These are phyloP conservation scores for Cladosporium sphaerospermum DNA, from an alignment of 2,329 filamentous ascomycete species.

Conservation along the genomic window DNA sequence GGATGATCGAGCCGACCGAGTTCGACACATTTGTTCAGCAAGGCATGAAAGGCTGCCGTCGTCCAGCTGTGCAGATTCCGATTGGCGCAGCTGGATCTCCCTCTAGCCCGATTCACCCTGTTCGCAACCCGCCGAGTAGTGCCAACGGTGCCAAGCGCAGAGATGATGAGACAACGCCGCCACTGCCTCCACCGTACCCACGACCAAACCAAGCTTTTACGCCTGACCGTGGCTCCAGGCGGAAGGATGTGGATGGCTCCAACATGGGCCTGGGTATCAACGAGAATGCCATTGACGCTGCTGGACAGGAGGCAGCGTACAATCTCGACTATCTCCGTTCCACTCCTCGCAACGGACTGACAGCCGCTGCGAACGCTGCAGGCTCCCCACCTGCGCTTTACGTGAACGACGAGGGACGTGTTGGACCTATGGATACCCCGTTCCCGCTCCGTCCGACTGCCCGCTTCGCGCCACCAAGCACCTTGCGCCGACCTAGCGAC, in stretches of 20 bases:
- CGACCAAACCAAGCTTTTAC: conserved; percentile 45
- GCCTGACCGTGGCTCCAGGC: conserved; percentile 47
- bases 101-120: conserved; percentile 51
- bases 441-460: conserved; percentile 43
- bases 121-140: conserved; percentile 22
- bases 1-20: conserved; percentile 81
- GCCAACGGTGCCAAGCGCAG: conserved; percentile 37
- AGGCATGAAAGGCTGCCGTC: conserved; percentile 39
- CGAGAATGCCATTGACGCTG: conserved; percentile 21
- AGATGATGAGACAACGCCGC: conserved; percentile 36
- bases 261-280: conserved; percentile 28
- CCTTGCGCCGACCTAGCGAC: conserved; percentile 72
- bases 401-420: conserved; percentile 31
- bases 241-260: conserved; percentile 19
- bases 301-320: conserved; percentile 9
- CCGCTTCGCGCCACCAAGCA: conserved; percentile 70
- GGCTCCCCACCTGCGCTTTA: conserved; percentile 34
- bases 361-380: conserved; percentile 31
- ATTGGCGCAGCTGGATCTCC: conserved; percentile 35
- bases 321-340: conserved; percentile 23
- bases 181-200: conserved; percentile 40
- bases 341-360: conserved; percentile 31
- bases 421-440: conserved; percentile 31
- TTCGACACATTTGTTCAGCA: conserved; percentile 84
- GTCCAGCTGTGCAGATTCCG: conserved; percentile 25